Evolutionary conservation across 75 land plant species (phyloP), one percentile per base, ranked within the genome.

Genomic region (Pinus taeda): DNA sequence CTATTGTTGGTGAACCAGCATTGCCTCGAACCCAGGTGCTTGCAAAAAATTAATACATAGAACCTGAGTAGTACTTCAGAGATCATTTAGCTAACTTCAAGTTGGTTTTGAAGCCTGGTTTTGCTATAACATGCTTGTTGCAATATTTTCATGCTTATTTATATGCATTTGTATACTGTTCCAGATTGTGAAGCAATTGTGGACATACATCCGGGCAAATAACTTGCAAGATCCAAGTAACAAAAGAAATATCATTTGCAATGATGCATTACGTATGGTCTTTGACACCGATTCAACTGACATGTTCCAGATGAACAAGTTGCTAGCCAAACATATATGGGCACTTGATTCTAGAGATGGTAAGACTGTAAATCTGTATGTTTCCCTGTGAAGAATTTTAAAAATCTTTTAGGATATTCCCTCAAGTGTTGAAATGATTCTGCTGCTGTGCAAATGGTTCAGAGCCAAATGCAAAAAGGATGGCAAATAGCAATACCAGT

Each of bases 241-340:
- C 80, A 95, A 91, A 82, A 83, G 98, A 62, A 93, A 93, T 74
- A 95, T 95, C 17, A 85, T 95, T 29, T 95, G 98, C 80, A 81
- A 95, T 79, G 96, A 93, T 78, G 90, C 83, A 36, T 66, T 95
- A 59, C 88, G 92, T n/a, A 15, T 85, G 42, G 88, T 95, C 57
- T 91, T 95, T 82, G 96, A 92, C 74, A 93, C 92, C 18, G 91
- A 91, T 73, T 89, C 87, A 21, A 95, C 96, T 64, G 98, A 95
- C 83, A 95, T 95, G 96, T 95, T 95, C 83, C 87, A 95, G 83
- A 95, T 95, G 98, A 95, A 95, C 73, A 95, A 95, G 85, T 84
- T 93, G 59, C 84, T 95, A 17, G 83, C 96, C 17, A 95, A 91
- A 73, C 98, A 95, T 73, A 95, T 95, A 20, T 87, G 85, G 75